These are phyloP conservation scores for Sporothrix protearum DNA, from an alignment of 2,329 filamentous ascomycete species.

Conservation along the genomic window DNA sequence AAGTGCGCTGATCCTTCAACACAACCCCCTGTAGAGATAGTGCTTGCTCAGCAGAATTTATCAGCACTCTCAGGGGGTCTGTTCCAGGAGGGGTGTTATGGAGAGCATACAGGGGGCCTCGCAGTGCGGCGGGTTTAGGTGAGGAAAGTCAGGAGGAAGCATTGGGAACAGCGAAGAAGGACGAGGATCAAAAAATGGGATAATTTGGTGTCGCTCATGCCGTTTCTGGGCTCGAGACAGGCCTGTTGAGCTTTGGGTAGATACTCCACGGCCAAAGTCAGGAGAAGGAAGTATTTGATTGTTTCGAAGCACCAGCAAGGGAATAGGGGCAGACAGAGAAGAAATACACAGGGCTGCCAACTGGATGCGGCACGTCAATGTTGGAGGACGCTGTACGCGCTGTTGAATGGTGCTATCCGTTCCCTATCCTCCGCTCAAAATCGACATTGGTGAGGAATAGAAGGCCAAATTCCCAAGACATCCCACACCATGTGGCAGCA, in stretches of 20 bases:
- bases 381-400: too few relatives aligned
- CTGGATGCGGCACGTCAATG: neutral
- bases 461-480: neutral
- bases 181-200: neutral
- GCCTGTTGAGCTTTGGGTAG: too few relatives aligned
- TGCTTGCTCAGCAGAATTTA: constrained; percentile 11
- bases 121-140: neutral
- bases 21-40: neutral
- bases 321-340: neutral
- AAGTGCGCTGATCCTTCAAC: neutral
- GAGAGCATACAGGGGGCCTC: neutral
- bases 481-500: neutral
- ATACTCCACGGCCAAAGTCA: too few relatives aligned
- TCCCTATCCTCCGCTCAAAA: too few relatives aligned
- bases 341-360: neutral
- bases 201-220: neutral
- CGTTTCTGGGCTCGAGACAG: neutral
- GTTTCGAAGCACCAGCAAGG: neutral
- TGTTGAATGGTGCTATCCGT: neutral
- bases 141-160: neutral
- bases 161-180: neutral
- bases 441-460: neutral
- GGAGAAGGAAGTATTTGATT: neutral
- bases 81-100: neutral
- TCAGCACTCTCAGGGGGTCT: neutral